Conservation (phyloP, 2,329 filamentous ascomycete species). For the Penicillium sp. region DNA sequence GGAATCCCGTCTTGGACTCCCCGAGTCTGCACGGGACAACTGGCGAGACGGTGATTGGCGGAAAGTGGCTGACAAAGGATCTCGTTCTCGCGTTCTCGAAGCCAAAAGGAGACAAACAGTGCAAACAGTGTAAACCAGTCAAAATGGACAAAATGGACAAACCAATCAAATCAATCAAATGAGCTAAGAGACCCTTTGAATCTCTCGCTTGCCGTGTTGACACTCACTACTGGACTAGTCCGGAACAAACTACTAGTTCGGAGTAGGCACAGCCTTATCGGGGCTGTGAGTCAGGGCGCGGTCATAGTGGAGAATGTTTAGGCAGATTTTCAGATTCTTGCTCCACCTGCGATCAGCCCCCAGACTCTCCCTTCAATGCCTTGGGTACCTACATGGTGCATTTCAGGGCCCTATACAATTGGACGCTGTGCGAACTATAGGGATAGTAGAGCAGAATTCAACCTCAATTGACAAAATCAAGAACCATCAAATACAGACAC, state of each 20-base stretch:
- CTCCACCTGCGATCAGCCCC: constrained; percentile 8
- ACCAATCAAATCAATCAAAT: not conserved
- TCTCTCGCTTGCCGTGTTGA: not conserved
- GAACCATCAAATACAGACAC: no score
- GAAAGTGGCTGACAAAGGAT: constrained; percentile 1
- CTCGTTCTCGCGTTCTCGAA: no score
- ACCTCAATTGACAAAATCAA: no score
- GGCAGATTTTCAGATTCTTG: constrained; percentile 7
- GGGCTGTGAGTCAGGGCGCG: constrained; percentile 18
- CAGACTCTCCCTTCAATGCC: constrained; percentile 1
- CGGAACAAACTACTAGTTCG: not conserved
- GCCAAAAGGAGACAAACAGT: not conserved
- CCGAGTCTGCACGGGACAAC: constrained; percentile 21
- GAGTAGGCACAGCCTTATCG: not conserved
- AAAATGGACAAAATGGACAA: not conserved
- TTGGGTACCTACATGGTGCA: not conserved
- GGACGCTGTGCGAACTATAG: no score
- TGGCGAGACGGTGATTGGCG: constrained; percentile 22
- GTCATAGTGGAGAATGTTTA: constrained; percentile 12
- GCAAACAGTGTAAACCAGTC: no score
- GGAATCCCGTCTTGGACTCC: not conserved
- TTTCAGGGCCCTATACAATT: no score
- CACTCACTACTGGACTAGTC: not conserved
- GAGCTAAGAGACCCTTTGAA: not conserved
- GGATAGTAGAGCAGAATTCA: no score